Base-by-base conservation (phyloP, 805 yeast genomes). In the Danielia reshetovae region DNA sequence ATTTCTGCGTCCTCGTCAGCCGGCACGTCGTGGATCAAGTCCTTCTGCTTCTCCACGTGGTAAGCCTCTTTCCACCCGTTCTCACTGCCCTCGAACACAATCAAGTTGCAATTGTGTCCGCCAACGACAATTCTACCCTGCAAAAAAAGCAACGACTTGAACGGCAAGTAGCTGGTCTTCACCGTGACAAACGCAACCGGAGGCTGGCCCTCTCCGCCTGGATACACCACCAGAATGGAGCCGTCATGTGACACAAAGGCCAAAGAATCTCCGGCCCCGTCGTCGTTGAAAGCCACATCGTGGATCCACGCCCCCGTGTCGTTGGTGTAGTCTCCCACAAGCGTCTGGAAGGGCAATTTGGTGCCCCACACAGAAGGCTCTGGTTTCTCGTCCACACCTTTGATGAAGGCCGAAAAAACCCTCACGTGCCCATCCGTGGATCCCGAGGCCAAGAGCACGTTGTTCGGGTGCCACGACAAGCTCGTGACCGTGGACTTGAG, bases 401-500 rank as follows among this genome's bases (percentile, higher is more conserved):
- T 93, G 57, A 93, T 72, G 59, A 72, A 93, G 7, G 94, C 86
- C 11, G 95, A 82, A 48, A 89, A 87, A 22, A 90, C 95, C 40
- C 96, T 72, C 30, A 84, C 85, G 52, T 83, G 94, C 18, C 96
- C 95, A 56, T 90, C 97, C 6, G 96, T 85, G 15, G 96, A 86
- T 16, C 97, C 97, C 30, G 84, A 73, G 2, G 94, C 93, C 43
- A 93, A 68, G 40, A 93, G 68, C 16, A 93, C 94, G 50, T 80
- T 81, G 62, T 93, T 93, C 38, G 87, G 89, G 59, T 93, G 97
- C 98, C 98, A 89, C 45, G 81, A 81, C 36, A 90, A 70, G 29
- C 84, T 71, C 46, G 89, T 72, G 47, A 89, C 74, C 21, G 97
- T 87, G 8, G 96, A 83, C 58, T 82, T 81, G 51, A 93, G 70